These are phyloP conservation scores for Lactuca sativa DNA, from an alignment of 129 eudicot species.

Conservation along the genomic window DNA sequence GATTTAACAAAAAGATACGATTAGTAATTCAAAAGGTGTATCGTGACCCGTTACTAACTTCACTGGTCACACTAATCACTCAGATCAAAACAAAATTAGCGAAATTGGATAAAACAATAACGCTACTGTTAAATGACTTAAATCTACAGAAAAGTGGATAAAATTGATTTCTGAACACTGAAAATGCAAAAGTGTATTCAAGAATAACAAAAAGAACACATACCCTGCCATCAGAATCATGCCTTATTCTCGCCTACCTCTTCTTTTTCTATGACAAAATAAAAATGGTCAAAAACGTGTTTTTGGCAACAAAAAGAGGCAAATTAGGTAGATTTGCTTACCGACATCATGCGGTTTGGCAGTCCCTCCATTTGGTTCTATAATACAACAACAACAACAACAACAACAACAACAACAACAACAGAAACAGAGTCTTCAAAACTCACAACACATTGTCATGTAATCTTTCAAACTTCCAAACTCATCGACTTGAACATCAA, in stretches of 20 bases:
- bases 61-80: slow-evolving; percentile 17
- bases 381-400: too few relatives aligned
- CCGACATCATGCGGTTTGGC: slow-evolving; percentile 50
- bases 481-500: background rate
- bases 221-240: too few relatives aligned
- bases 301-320: slow-evolving; percentile 7
- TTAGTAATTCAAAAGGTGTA: background rate
- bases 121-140: slow-evolving; percentile 20
- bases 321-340: slow-evolving; percentile 18
- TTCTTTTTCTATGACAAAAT: slow-evolving; percentile 45
- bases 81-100: slow-evolving; percentile 24
- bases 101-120: slow-evolving; percentile 7
- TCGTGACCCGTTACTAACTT: slow-evolving; percentile 4
- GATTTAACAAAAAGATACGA: background rate
- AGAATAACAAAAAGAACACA: too few relatives aligned
- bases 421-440: slow-evolving; percentile 53
- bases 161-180: background rate
- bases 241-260: slow-evolving; percentile 41
- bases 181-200: background rate
- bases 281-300: background rate
- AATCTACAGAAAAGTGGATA: slow-evolving; percentile 27
- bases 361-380: slow-evolving; percentile 44
- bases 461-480: slow-evolving; percentile 17
- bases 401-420: too few relatives aligned
- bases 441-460: slow-evolving; percentile 56